These are phyloP conservation scores for Pueraria montana DNA, from an alignment of 306 rosid species.

Conservation along the genomic window DNA sequence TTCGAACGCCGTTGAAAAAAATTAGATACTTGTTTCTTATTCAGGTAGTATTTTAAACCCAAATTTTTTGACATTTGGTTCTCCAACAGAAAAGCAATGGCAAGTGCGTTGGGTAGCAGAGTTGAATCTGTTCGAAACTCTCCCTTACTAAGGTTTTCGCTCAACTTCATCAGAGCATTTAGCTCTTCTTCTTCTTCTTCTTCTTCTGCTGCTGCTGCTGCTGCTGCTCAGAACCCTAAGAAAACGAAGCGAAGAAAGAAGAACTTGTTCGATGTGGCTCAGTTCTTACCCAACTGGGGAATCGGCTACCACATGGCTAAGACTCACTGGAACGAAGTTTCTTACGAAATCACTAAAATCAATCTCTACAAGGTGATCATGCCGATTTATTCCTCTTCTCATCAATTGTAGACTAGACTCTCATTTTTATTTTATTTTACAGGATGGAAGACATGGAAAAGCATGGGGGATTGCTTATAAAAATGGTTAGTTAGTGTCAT, in stretches of 20 bases:
- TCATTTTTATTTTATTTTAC: not conserved
- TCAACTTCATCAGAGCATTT: conserved; percentile 63
- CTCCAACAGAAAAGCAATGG: conserved; percentile 49
- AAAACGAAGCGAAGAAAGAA: conserved; percentile 83
- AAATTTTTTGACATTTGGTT: too few relatives aligned
- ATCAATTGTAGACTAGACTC: too few relatives aligned
- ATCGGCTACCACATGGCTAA: conserved; percentile 93
- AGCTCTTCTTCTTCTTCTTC: conserved; percentile 49
- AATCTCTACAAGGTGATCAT: conserved; percentile 86
- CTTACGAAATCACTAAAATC: conserved; percentile 88
- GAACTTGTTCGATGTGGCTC: conserved; percentile 92
- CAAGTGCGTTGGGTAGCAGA: conserved; percentile 61
- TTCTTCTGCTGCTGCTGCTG: conserved; percentile 48
- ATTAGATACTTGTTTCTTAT: too few relatives aligned
- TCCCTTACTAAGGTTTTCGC: conserved; percentile 55
- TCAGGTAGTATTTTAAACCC: too few relatives aligned
- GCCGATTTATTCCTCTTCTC: not conserved
- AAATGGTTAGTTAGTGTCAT: conserved; percentile 70
- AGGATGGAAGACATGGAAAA: conserved; percentile 96
- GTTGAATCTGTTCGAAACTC: conserved; percentile 52
- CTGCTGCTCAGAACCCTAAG: conserved; percentile 61
- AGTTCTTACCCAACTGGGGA: conserved; percentile 94
- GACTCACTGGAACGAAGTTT: conserved; percentile 84
- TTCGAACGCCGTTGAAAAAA: too few relatives aligned
- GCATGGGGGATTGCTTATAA: conserved; percentile 96